phyloP scores from a whole-genome alignment of 257 asterid genomes.

The Perilla frutescens region DNA sequence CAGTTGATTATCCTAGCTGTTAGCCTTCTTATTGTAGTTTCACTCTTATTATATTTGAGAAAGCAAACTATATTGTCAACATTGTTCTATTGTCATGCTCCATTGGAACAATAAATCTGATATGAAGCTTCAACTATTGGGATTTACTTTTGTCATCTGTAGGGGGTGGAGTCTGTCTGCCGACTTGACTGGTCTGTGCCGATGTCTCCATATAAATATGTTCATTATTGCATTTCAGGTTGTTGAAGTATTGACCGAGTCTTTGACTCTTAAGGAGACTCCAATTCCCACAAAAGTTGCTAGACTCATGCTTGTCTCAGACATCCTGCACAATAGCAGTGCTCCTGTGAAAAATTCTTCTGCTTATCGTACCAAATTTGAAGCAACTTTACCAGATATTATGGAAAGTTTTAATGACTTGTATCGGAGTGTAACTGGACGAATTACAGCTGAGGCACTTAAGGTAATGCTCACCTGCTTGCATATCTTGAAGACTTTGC shows the following conservation, averaged over 20 bases:
- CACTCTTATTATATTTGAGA: not conserved
- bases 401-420: constrained; percentile 96
- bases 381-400: constrained; percentile 84
- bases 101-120: not conserved
- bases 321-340: constrained; percentile 95
- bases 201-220: constrained; percentile 3
- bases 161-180: not conserved
- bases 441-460: constrained; percentile 96
- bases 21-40: constrained; percentile 1
- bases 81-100: constrained; percentile 12
- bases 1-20: constrained; percentile 2
- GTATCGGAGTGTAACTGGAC: constrained; percentile 89
- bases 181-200: not conserved
- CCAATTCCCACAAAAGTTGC: constrained; percentile 98
- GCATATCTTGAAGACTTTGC: not conserved
- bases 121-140: not conserved
- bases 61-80: not conserved
- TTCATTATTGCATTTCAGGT: constrained; percentile 56
- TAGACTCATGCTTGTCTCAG: constrained; percentile 98
- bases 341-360: constrained; percentile 97
- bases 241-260: constrained; percentile 96
- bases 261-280: constrained; percentile 97
- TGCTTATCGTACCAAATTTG: constrained; percentile 94
- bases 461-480: constrained; percentile 52
- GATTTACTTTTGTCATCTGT: not conserved